Evolutionary conservation across 2,329 filamentous ascomycete species (phyloP).

Genomic region (Akanthomyces lecanii): DNA sequence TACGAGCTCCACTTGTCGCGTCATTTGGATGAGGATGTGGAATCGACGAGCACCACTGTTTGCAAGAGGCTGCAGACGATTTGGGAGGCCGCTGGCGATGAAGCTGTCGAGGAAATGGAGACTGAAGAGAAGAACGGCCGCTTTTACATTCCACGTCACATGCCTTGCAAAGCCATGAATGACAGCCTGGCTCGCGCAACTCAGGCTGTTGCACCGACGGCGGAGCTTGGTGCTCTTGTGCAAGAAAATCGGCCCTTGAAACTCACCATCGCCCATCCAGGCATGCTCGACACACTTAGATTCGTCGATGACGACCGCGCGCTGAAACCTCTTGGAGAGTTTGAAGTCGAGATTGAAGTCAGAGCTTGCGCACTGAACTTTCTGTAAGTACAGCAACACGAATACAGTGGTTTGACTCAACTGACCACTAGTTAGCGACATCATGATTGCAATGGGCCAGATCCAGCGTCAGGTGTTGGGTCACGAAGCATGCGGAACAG

Average conservation of each 20-base stretch:
- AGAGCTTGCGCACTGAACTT: slow-evolving; percentile 20
- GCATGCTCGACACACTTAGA: slow-evolving; percentile 27
- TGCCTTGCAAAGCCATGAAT: neutral
- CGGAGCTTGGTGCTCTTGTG: neutral
- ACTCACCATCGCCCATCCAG: slow-evolving; percentile 22
- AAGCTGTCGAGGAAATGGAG: neutral
- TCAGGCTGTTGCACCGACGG: neutral
- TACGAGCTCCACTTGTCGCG: neutral
- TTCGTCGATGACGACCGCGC: slow-evolving; percentile 26
- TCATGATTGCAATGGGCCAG: slow-evolving; percentile 5
- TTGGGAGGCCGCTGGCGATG: neutral
- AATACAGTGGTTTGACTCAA: neutral
- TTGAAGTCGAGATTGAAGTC: slow-evolving; percentile 30
- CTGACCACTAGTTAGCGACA: neutral
- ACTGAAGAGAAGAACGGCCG: neutral
- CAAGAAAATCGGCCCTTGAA: slow-evolving; percentile 17
- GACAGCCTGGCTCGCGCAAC: neutral
- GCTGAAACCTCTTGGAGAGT: too few relatives aligned
- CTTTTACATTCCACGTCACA: neutral
- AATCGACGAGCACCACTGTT: neutral
- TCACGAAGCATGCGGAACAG: neutral
- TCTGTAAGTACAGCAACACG: neutral
- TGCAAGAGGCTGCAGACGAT: neutral
- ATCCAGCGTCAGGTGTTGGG: neutral
- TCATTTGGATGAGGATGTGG: too few relatives aligned